Evolutionary conservation across 2,329 filamentous ascomycete genomes (phyloP).

Genomic region (Aspergillus jensenii): DNA sequence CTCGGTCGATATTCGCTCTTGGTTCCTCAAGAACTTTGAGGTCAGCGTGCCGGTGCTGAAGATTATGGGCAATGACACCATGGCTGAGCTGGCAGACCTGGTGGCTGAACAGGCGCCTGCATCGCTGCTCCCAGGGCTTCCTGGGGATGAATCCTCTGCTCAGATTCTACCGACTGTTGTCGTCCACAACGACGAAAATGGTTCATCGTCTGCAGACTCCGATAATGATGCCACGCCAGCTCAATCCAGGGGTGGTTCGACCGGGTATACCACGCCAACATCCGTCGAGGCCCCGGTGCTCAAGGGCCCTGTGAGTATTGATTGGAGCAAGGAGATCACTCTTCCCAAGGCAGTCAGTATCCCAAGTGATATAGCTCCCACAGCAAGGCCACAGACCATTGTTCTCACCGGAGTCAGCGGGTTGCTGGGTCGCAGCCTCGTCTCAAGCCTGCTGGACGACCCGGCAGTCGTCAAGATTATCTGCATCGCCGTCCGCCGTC

Average conservation of each 20-base stretch:
- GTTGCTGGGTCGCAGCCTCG: background rate
- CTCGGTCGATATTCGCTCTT: background rate
- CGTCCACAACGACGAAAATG: background rate
- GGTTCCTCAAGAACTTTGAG: constrained; percentile 2
- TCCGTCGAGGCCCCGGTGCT: background rate
- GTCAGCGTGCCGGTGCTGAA: background rate
- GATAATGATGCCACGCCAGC: background rate
- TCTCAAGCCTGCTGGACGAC: background rate
- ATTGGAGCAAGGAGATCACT: background rate
- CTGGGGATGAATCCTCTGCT: background rate
- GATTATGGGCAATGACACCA: background rate
- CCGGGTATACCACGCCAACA: background rate
- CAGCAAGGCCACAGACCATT: background rate
- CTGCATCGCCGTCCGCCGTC: background rate
- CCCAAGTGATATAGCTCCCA: background rate
- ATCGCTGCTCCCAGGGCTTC: background rate
- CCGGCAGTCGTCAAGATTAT: background rate
- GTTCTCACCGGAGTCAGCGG: background rate
- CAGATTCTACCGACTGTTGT: background rate
- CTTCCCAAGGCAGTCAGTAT: background rate
- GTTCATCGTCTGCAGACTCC: background rate
- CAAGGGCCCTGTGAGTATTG: background rate
- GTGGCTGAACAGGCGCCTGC: background rate
- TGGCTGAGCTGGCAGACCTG: background rate
- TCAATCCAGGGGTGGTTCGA: background rate